Evolutionary conservation across 805 yeast species (phyloP), one percentile per base, ranked within the genome.

Genomic region (Saccharomycopsis olivae): DNA sequence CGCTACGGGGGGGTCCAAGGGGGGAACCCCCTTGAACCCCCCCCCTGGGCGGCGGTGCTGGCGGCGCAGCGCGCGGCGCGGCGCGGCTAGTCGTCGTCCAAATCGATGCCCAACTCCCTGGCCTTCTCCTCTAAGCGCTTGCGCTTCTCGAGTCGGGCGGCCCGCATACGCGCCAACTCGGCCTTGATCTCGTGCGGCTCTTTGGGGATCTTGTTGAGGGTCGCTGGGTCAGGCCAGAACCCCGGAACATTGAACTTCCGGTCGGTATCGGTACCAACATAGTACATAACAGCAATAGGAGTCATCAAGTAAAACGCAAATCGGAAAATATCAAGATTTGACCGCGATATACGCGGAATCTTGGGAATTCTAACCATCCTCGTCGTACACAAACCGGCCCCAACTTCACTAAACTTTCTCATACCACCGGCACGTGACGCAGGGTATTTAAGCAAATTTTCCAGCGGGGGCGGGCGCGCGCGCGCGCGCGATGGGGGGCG

Each of bases 171-270:
- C 13, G 94, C 95, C 29, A 88, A 64, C 55, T 88, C 97, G 1
- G 92, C 89, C 56, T 84, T 80, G 44, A 88, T 85, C 55, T 88
- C 96, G 52, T 80, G 83, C 2, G 87, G 87, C 54, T 88, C 96
- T 53, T 87, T 88, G 2, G 97, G 97, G 27, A 88, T 78, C 60
- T 84, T 80, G 56, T 88, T 87, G 50, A 86, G 68, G 2, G 96
- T 81, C 31, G 82, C 81, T 31, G 96, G 96, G 57, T 87, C 96
- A 2, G 97, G 97, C 95, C 95, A 87, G 61, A 85, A 88, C 16
- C 95, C 95, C 6, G 94, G 94, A 35, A 87, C 78, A 54, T 86
- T 84, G 58, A 88, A 76, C 63, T 86, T 88, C 51, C 68, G 73
- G 58, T 88, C 95, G 1, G 96, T 81, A 52, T 88, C 88, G 29